phyloP scores from a whole-genome alignment of 1,139 yeast genomes.

The Debaryomycetaceae sp. region DNA sequence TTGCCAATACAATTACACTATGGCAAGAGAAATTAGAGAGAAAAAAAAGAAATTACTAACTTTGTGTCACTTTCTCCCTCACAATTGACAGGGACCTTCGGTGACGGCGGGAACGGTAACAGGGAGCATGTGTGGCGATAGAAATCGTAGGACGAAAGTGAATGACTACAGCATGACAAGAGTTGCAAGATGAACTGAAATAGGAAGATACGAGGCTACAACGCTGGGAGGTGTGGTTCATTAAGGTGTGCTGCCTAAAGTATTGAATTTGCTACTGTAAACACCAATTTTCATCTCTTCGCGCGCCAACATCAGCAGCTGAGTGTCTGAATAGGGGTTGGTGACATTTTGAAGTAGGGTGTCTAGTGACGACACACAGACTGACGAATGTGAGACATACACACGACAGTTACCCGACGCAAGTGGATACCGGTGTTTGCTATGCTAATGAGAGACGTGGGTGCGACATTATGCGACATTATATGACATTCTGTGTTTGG shows the following conservation, averaged over 20 bases:
- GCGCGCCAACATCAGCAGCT: neutral
- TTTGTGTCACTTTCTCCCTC: neutral
- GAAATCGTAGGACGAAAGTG: too few species aligned
- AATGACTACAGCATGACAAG: too few species aligned
- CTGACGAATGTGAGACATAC: too few species aligned
- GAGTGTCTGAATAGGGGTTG: neutral
- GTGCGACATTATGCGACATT: neutral
- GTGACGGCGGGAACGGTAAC: neutral
- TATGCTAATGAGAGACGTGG: neutral
- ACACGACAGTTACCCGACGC: too few species aligned
- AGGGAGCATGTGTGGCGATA: neutral
- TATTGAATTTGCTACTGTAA: neutral
- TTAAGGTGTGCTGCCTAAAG: too few species aligned
- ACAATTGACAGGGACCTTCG: neutral
- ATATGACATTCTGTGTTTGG: neutral
- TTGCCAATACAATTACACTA: neutral
- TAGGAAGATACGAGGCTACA: too few species aligned
- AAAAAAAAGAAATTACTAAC: neutral
- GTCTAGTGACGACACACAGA: neutral
- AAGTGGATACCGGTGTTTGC: too few species aligned
- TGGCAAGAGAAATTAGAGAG: neutral
- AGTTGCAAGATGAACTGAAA: too few species aligned
- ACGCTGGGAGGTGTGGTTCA: too few species aligned
- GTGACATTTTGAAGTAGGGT: neutral
- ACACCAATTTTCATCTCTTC: neutral